Evolutionary conservation across 2,329 filamentous ascomycete genomes (phyloP), one percentile per base, ranked within the genome.

Genomic region (Cordyceps farinosa): DNA sequence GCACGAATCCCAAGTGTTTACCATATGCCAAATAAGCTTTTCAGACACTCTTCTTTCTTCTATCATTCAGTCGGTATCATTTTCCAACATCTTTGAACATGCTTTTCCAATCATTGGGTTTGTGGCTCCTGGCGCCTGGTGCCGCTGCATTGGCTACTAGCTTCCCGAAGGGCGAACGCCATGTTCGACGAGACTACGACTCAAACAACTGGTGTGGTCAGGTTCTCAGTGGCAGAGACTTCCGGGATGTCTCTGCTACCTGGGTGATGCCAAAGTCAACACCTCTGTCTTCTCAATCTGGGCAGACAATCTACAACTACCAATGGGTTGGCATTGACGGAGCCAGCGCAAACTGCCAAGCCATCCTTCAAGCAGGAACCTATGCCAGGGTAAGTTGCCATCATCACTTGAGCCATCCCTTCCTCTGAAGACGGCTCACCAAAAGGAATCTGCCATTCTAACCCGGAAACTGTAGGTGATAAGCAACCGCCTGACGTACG

Each of bases 171-270:
- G 9, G 36, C 15, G 22, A 22, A 22, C 36, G 22, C 22, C 36
- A 29, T 5, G 36, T n/a, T 13, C 36, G 36, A 22, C 3, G 52
- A 30, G 52, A 54, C 2, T 10, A 10, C 52, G 30, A 5, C 54
- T 56, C 54, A 2, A 22, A 22, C 40, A 56, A 56, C 54, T 56
- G 54, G 54, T 56, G 54, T 8, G 54, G 54, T 11, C 54, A 56
- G 17, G 54, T 56, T 7, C 38, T 45, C 4, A 3, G 13, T 15
- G 54, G 54, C 40, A 44, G 7, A 9, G 30, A 32, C 30, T 34
- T 56, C 9, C 38, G 30, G 2, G 40, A 56, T 3, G 54, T 56
- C 1, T 44, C 38, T 22, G 40, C 54, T 3, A 7, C 54, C 10
- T 56, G 54, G 54, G 40, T 56, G 0, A 38, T 56, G 27, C 54